Evolutionary conservation across 164 flowering plant genomes (phyloP), one percentile per base, ranked within the genome.

Genomic region (Umbilicus rupestris): DNA sequence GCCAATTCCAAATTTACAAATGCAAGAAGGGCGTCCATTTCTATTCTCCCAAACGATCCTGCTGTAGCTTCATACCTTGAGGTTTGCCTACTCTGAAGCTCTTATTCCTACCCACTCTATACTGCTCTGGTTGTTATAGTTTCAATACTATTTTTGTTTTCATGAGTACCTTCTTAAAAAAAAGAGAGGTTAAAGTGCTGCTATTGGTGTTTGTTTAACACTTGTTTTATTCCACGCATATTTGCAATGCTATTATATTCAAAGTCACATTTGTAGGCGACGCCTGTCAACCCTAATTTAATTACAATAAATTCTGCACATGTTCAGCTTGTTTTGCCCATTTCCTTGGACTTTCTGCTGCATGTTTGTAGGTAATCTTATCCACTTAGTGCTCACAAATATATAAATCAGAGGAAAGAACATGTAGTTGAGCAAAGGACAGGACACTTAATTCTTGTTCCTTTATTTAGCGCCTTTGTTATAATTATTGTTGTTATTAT

Each of bases 21-120:
- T 77, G 74, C 77, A 71, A 87, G 67, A 69, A 88, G 96, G 15
- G 72, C 70, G 33, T 75, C 80, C n/a, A 62, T 83, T 44, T 75
- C 85, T 26, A 78, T 88, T 79, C 75, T 83, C 52, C 99, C 99
- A 1, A 88, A 85, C 73, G 92, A 89, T 79, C 83, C 82, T 45
- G 89, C 81, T 15, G 84, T 79, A 12, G 70, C 78, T 68, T 77
- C 85, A 63, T 87, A 88, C 76, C 90, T 91, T 57, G 83, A 94
- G 97, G 99, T 89, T 65, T 75, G 88, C 22, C n/a, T 37, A 10
- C 44, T 35, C 19, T 28, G 17, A 55, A 55, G 16, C 60, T 33
- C 29, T 55, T 5, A 12, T 24, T 12, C 29, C 17, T 55, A 55
- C 33, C 19, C 7, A 26, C 33, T 28, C 1, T 49, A 20, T n/a